Evolutionary conservation across 306 rosid species (phyloP), one percentile per base, ranked within the genome.

Genomic region (Vigna angularis): DNA sequence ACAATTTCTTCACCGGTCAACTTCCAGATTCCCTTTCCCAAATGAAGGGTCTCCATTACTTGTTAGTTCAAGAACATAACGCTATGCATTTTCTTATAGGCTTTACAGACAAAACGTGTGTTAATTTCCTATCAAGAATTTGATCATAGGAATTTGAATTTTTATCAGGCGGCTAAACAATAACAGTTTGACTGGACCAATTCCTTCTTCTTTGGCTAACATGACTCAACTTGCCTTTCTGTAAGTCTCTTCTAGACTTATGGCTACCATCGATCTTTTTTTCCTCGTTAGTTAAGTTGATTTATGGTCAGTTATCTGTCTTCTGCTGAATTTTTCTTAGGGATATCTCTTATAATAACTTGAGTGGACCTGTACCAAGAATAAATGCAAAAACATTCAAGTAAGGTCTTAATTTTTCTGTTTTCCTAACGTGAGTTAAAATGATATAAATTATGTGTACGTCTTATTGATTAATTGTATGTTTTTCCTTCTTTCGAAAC

Each of bases 161-260:
- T 81, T 48, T 55, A 83, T 80, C 85, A 93, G 99, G 94, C 68
- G 93, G 89, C 83, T 96, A 65, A 92, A 90, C 83, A 96, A 93
- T 65, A 96, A 96, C 81, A 90, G 86, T 80, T 81, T 96, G 22
- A 72, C 85, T 24, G 99, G 97, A 55, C 76, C 85, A 58, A 91
- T 96, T 85, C 99, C 96, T 82, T 66, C 96, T 50, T 85, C 97
- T 59, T 79, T 96, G 78, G 91, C 96, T 75, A 87, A 89, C 91
- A 86, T 88, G 90, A 72, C 88, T 5, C 93, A 87, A 56, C 93
- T 96, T 50, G 85, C 88, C 64, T 91, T 91, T 82, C 80, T 96
- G 99, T 96, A 84, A 79, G 85, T 70, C 45, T 88, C 88, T 75
- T 34, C 56, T 74, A 6, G 38, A 51, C 70, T 74, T 85, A 20